Evolutionary conservation across 176 grass and related monocot genomes (phyloP).

Genomic region (Poa annua): DNA sequence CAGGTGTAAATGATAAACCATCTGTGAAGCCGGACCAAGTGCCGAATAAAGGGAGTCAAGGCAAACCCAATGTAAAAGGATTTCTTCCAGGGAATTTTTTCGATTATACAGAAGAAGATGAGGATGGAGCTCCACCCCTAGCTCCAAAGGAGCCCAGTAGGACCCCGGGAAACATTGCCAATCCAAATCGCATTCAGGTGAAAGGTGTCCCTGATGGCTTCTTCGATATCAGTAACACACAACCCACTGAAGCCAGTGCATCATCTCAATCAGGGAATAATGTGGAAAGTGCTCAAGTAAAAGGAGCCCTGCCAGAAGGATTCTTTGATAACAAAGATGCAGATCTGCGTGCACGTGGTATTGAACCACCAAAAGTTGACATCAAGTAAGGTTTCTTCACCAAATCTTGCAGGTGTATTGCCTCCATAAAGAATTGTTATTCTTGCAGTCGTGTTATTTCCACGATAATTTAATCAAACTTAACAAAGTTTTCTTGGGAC

Average conservation of each 20-base stretch:
- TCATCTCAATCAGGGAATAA: slow-evolving; percentile 36
- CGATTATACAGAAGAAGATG: slow-evolving; percentile 55
- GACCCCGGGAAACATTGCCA: slow-evolving; percentile 35
- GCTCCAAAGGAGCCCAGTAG: slow-evolving; percentile 51
- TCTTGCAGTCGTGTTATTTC: slow-evolving; percentile 19
- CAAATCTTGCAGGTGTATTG: slow-evolving; percentile 3
- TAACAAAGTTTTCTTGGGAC: neutral
- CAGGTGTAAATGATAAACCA: slow-evolving; percentile 48
- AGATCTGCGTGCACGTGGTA: slow-evolving; percentile 87
- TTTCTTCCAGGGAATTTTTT: slow-evolving; percentile 59
- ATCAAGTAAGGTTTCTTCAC: slow-evolving; percentile 58
- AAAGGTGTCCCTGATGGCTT: slow-evolving; percentile 73
- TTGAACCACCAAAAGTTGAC: slow-evolving; percentile 76
- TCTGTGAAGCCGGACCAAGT: slow-evolving; percentile 42
- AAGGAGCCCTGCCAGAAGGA: slow-evolving; percentile 81
- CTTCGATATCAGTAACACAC: slow-evolving; percentile 55
- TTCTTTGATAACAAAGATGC: slow-evolving; percentile 99
- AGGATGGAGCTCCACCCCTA: slow-evolving; percentile 50
- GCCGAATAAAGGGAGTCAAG: slow-evolving; percentile 41
- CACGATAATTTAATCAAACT: neutral
- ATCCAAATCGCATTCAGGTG: slow-evolving; percentile 44
- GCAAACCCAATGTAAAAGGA: slow-evolving; percentile 37
- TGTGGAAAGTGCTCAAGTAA: slow-evolving; percentile 51
- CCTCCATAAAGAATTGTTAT: slow-evolving; percentile 18
- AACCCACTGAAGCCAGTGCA: slow-evolving; percentile 48